phyloP scores from a whole-genome alignment of 345 rosid genomes.

The Dimocarpus longan region DNA sequence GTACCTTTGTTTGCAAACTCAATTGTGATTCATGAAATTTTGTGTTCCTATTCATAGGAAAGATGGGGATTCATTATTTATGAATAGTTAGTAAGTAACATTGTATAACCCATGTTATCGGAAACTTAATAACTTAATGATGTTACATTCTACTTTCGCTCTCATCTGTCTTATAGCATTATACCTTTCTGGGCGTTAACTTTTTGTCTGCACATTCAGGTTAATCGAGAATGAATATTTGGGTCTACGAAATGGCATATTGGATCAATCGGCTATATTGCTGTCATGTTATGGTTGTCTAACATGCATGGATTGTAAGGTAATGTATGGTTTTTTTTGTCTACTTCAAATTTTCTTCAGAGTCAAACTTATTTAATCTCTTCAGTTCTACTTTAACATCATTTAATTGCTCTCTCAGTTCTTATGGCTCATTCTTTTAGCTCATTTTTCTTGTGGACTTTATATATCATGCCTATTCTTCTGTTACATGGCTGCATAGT shows the following conservation, averaged over 20 bases:
- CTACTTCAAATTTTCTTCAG: neutral
- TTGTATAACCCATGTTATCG: neutral
- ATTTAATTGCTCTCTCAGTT: neutral
- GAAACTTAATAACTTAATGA: neutral
- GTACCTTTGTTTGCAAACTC: neutral
- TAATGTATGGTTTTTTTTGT: slow-evolving; percentile 31
- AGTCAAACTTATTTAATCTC: neutral
- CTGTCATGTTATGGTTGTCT: slow-evolving; percentile 84
- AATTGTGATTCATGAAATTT: neutral
- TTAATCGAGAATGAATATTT: slow-evolving; percentile 88
- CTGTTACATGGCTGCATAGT: neutral
- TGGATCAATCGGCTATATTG: slow-evolving; percentile 94
- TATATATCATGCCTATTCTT: neutral
- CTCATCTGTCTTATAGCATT: neutral
- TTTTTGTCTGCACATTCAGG: slow-evolving; percentile 46
- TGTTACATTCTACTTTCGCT: neutral
- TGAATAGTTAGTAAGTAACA: neutral
- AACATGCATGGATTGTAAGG: slow-evolving; percentile 92
- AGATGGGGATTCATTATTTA: neutral
- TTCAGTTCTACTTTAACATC: neutral
- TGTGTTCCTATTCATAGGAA: neutral
- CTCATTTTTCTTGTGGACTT: slow-evolving; percentile 8
- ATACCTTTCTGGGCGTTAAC: neutral
- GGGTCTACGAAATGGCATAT: slow-evolving; percentile 88
- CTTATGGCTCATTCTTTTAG: neutral